Evolutionary conservation across 2,329 filamentous ascomycete species (phyloP).

Genomic region (Stagonosporopsis vannaccii): DNA sequence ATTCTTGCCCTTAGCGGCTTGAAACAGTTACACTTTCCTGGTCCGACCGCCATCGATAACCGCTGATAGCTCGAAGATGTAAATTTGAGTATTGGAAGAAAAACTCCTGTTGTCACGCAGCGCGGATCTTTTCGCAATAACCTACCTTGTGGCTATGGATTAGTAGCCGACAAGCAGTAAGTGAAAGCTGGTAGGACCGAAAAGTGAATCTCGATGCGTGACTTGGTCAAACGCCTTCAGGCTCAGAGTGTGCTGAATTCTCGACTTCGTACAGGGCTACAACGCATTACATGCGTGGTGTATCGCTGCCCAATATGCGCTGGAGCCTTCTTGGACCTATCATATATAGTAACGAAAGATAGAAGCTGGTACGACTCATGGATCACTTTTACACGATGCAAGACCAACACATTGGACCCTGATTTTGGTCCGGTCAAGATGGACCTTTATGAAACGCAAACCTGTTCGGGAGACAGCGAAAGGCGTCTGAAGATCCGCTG

Average conservation of each 20-base stretch:
- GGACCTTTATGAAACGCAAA: conserved; percentile 18
- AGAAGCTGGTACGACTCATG: background rate
- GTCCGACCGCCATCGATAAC: too few relatives aligned
- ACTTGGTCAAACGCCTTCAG: background rate
- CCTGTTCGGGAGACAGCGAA: conserved; percentile 12
- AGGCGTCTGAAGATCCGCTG: conserved; percentile 7
- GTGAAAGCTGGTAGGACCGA: background rate
- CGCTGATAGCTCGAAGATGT: too few relatives aligned
- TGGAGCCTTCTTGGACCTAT: background rate
- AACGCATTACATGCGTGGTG: background rate
- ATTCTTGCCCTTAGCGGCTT: background rate
- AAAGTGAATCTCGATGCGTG: background rate
- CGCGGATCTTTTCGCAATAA: too few relatives aligned
- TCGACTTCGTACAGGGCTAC: background rate
- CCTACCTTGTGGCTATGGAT: too few relatives aligned
- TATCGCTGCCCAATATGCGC: background rate
- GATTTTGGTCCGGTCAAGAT: conserved; percentile 16
- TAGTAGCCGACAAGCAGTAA: background rate
- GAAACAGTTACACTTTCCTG: background rate
- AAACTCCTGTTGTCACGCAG: too few relatives aligned
- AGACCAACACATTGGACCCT: conserved; percentile 10
- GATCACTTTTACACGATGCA: background rate
- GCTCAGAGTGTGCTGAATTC: background rate
- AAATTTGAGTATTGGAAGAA: too few relatives aligned
- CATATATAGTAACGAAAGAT: background rate